phyloP scores from a whole-genome alignment of 805 yeast species.

The Clavispora vitiphila region DNA sequence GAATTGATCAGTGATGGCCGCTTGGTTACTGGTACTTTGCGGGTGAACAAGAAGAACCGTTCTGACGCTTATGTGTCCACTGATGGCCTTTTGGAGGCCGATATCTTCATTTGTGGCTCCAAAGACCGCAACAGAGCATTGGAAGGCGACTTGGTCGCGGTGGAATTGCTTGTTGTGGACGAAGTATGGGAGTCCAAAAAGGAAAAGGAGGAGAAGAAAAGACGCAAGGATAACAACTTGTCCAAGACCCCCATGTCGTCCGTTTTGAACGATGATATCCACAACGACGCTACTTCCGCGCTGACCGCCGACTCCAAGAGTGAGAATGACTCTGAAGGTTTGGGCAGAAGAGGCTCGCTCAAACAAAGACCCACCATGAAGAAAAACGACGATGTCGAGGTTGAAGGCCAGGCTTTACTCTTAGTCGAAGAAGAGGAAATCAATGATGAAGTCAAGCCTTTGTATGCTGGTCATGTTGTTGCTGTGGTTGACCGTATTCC shows the following conservation, averaged over 20 bases:
- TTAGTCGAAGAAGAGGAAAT: slow-evolving; percentile 94
- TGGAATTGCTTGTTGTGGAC: slow-evolving; percentile 88
- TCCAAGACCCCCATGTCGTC: slow-evolving; percentile 29
- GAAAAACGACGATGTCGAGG: slow-evolving; percentile 97
- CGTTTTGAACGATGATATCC: slow-evolving; percentile 61
- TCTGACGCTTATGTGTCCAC: slow-evolving; percentile 98
- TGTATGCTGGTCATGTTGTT: slow-evolving; percentile 97
- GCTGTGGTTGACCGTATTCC: slow-evolving; percentile 97
- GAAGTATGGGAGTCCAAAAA: slow-evolving; percentile 97
- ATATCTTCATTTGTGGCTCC: slow-evolving; percentile 95
- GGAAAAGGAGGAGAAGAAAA: slow-evolving; percentile 95
- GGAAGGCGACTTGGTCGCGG: slow-evolving; percentile 95
- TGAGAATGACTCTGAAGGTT: slow-evolving; percentile 31
- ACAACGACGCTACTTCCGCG: slow-evolving; percentile 72
- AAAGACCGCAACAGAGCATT: slow-evolving; percentile 96
- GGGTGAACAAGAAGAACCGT: slow-evolving; percentile 94
- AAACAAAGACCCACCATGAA: slow-evolving; percentile 95
- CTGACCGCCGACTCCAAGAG: slow-evolving; percentile 28
- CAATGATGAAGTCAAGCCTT: slow-evolving; percentile 85
- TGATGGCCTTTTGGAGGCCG: slow-evolving; percentile 93
- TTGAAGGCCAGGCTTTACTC: slow-evolving; percentile 91
- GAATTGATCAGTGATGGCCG: slow-evolving; percentile 85
- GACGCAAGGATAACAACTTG: slow-evolving; percentile 64
- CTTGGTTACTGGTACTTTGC: slow-evolving; percentile 83
- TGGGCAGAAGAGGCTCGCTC: slow-evolving; percentile 77